Conservation (phyloP, 208 protist species). For the Wallacemonas sp. region DNA sequence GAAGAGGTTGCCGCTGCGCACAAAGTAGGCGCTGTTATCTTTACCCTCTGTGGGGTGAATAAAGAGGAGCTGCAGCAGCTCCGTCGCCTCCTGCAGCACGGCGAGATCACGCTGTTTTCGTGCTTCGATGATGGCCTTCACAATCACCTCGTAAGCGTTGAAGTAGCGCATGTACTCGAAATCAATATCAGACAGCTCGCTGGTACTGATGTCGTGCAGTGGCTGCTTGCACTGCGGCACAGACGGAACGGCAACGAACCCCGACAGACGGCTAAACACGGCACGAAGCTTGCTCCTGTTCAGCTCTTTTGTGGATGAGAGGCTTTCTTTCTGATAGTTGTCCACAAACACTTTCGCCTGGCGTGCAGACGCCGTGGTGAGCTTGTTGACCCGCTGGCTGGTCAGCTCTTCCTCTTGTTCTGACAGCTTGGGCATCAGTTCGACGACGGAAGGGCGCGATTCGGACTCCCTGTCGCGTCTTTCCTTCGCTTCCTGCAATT, state of each 20-base stretch:
- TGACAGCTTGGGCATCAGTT: constrained; percentile 49
- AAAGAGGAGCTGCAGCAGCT: constrained; percentile 46
- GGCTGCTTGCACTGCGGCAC: constrained; percentile 53
- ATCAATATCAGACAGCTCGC: constrained; percentile 46
- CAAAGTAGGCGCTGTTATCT: constrained; percentile 59
- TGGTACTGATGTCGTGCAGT: constrained; percentile 57
- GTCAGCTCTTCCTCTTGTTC: constrained; percentile 62
- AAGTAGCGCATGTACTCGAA: constrained; percentile 84
- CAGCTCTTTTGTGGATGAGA: constrained; percentile 53
- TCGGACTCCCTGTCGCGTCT: constrained; percentile 16
- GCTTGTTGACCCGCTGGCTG: constrained; percentile 43
- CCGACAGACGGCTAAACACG: constrained; percentile 48
- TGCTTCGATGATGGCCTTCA: constrained; percentile 53
- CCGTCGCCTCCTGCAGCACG: constrained; percentile 35
- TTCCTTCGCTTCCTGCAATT: constrained; percentile 31
- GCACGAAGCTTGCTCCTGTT: constrained; percentile 70
- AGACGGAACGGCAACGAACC: constrained; percentile 3
- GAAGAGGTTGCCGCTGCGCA: constrained; percentile 51
- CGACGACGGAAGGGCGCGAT: constrained; percentile 23
- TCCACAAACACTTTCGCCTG: constrained; percentile 66
- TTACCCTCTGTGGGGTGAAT: constrained; percentile 47
- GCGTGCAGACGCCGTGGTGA: constrained; percentile 33
- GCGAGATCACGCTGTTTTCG: constrained; percentile 49
- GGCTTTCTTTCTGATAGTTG: constrained; percentile 79
- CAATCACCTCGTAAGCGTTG: constrained; percentile 59